Evolutionary conservation across 2,329 filamentous ascomycete genomes (phyloP).

Genomic region (Blastomyces silverae): DNA sequence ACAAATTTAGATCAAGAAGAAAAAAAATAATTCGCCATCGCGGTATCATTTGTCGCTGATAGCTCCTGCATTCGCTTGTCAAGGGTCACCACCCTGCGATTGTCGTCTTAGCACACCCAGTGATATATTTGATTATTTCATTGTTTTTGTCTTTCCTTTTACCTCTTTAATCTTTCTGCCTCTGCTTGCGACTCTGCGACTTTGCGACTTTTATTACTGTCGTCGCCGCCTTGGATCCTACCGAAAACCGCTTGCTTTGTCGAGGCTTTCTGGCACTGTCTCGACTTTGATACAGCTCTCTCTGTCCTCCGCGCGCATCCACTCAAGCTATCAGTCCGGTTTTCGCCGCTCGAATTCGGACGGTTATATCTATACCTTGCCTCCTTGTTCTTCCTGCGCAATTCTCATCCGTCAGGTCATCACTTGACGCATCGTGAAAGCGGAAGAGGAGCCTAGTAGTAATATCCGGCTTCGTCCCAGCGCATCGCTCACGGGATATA

Average conservation of each 20-base stretch:
- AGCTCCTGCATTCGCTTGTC: conserved; percentile 8
- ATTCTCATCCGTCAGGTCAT: not conserved
- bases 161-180: not conserved
- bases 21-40: not conserved
- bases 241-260: conserved; percentile 7
- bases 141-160: not conserved
- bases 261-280: conserved; percentile 19
- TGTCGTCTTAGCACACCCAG: not conserved
- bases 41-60: conserved; percentile 1
- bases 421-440: not conserved
- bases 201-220: not conserved
- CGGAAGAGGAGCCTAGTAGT: not conserved
- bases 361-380: not conserved
- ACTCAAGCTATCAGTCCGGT: not conserved
- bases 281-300: not conserved
- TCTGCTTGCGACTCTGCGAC: not conserved
- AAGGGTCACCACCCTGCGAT: not conserved
- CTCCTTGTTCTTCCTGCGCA: not conserved
- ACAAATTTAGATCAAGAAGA: conserved; percentile 1
- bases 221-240: conserved; percentile 6
- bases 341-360: not conserved
- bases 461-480: not conserved
- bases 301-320: not conserved
- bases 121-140: conserved; percentile 5
- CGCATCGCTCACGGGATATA: not conserved